These are phyloP conservation scores for Penicillium cataractarum DNA, from an alignment of 495 filamentous ascomycete species.

Conservation along the genomic window DNA sequence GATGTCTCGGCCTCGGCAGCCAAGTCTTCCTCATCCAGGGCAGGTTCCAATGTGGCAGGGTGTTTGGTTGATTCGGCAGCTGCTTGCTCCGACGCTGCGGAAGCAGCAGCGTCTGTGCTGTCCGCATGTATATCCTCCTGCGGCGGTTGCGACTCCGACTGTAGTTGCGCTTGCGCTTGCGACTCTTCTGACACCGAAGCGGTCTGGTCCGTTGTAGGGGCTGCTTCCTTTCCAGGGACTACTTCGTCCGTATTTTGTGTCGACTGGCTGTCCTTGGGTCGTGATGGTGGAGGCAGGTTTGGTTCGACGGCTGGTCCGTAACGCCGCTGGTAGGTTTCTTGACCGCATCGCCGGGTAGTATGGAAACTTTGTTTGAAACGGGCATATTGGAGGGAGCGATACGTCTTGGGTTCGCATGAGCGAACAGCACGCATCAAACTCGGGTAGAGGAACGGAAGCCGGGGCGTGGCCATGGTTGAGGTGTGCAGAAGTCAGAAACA, in stretches of 20 bases:
- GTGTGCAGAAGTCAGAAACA: constrained; percentile 15
- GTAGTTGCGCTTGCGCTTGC: constrained; percentile 2
- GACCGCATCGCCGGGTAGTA: constrained; percentile 41
- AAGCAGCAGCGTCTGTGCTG: constrained; percentile 8
- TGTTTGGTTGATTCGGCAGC: constrained; percentile 23
- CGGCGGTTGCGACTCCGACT: constrained; percentile 9
- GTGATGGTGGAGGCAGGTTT: constrained; percentile 43
- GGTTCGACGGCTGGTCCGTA: constrained; percentile 55
- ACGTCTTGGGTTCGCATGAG: constrained; percentile 41
- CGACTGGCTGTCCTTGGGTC: constrained; percentile 28
- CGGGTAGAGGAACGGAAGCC: constrained; percentile 77
- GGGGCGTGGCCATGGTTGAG: constrained; percentile 62
- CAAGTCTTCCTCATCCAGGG: constrained; percentile 26
- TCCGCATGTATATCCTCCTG: constrained; percentile 7
- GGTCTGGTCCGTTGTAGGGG: constrained; percentile 17
- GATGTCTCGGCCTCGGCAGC: constrained; percentile 17
- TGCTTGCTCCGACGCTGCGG: constrained; percentile 12
- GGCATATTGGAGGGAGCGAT: constrained; percentile 34
- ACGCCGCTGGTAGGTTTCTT: constrained; percentile 52
- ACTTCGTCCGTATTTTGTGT: constrained; percentile 26
- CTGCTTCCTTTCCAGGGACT: constrained; percentile 24
- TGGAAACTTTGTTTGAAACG: constrained; percentile 35
- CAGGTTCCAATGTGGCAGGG: constrained; percentile 21
- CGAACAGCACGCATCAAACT: constrained; percentile 58
- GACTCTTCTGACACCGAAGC: constrained; percentile 17